phyloP scores from a whole-genome alignment of 2,329 filamentous ascomycete genomes.

The Fusarium stilboides region DNA sequence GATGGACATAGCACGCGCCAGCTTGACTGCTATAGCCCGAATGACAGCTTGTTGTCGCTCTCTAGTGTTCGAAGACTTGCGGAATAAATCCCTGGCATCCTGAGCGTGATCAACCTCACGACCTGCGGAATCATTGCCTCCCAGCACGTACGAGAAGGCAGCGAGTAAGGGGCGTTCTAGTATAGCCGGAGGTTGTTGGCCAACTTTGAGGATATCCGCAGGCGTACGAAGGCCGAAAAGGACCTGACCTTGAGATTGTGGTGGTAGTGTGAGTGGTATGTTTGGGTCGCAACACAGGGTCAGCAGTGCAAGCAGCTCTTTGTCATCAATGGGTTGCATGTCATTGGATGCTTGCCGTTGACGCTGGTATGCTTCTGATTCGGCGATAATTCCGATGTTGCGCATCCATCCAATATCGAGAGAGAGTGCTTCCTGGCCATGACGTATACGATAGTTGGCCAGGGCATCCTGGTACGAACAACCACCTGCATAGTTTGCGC shows the following conservation, averaged over 20 bases:
- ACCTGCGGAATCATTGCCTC: rapidly evolving
- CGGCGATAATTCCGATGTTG: constrained; percentile 13
- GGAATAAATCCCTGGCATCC: constrained; percentile 37
- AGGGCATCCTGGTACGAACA: constrained; percentile 33
- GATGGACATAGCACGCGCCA: constrained; percentile 54
- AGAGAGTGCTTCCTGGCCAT: background rate
- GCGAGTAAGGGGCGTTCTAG: background rate
- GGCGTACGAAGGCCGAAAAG: background rate
- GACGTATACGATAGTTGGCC: background rate
- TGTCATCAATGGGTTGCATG: constrained; percentile 8
- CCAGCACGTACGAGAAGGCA: background rate
- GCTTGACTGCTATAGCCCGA: constrained; percentile 48
- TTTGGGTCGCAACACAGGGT: background rate
- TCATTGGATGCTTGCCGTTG: constrained; percentile 7
- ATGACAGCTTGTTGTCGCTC: constrained; percentile 16
- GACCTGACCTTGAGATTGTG: background rate
- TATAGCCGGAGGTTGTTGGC: background rate
- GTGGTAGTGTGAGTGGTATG: rapidly evolving
- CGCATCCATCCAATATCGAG: constrained; percentile 16
- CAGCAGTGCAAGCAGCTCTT: background rate
- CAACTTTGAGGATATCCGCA: background rate
- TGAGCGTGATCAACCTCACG: rapidly evolving
- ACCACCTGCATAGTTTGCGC: constrained; percentile 59
- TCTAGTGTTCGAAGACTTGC: constrained; percentile 31
- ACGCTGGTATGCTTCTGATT: background rate